A percentile compares a stretch with the other conserved stretches of the same genome.
phyloP scores from a whole-genome alignment of 2,329 filamentous ascomycete species.

The Talaromyces pinophilus region DNA sequence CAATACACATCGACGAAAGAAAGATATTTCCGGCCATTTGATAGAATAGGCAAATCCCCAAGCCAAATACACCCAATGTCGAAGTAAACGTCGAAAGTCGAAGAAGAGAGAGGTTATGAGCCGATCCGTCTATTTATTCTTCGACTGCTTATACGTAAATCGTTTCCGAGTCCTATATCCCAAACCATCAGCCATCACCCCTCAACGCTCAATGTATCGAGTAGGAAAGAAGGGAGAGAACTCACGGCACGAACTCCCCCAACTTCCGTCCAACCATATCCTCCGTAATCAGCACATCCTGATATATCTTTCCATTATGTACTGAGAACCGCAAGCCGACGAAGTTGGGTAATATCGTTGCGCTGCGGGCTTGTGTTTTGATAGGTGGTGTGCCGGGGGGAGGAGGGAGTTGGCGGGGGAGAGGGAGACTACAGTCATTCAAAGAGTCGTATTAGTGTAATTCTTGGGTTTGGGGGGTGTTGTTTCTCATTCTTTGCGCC shows the following conservation, averaged over 20 bases:
- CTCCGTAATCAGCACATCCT: slow-evolving; percentile 81
- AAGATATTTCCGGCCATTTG: not conserved
- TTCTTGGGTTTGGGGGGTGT: not conserved
- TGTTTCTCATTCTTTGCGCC: not conserved
- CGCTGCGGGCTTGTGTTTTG: slow-evolving; percentile 80
- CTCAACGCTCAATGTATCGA: not conserved
- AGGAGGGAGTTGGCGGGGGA: slow-evolving; percentile 50
- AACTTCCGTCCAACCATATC: slow-evolving; percentile 97
- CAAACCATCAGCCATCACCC: not conserved
- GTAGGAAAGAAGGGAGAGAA: slow-evolving; percentile 29
- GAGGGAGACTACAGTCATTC: slow-evolving; percentile 38
- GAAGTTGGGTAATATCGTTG: slow-evolving; percentile 89
- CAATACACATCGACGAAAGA: slow-evolving; percentile 8
- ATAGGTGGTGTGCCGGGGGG: slow-evolving; percentile 70
- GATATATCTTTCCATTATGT: slow-evolving; percentile 86
- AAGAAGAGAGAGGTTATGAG: slow-evolving; percentile 6
- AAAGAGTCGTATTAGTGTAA: not conserved
- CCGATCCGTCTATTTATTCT: slow-evolving; percentile 60
- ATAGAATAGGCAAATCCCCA: not conserved
- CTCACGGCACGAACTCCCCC: slow-evolving; percentile 87
- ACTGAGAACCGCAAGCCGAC: slow-evolving; percentile 87
- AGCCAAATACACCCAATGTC: slow-evolving; percentile 3
- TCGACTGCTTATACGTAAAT: slow-evolving; percentile 69
- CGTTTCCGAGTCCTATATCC: slow-evolving; percentile 63
- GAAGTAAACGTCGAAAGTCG: not conserved